phyloP scores from a whole-genome alignment of 768 basidiomycete species.

The Rhizopogon vinicolor region DNA sequence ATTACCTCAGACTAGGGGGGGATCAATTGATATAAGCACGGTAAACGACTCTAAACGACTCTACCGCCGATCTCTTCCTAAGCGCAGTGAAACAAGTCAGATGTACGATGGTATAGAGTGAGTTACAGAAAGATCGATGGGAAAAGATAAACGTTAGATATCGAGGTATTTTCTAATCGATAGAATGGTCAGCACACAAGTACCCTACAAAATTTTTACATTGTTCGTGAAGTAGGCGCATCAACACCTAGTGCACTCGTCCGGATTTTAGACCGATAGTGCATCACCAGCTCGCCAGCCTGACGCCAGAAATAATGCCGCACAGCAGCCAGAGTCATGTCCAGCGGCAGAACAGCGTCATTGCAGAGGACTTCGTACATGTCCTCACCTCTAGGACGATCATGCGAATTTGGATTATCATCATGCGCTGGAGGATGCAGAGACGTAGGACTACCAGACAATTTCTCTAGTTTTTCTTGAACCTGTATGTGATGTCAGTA shows the following conservation, averaged over 20 bases:
- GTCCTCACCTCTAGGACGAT: conserved; percentile 50
- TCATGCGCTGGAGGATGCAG: conserved; percentile 22
- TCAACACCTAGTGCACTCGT: conserved; percentile 1
- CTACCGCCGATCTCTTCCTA: too few species aligned
- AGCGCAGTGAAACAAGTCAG: too few species aligned
- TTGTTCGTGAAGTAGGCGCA: not conserved
- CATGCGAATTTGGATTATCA: conserved; percentile 30
- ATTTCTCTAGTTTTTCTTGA: conserved; percentile 74
- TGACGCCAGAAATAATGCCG: conserved; percentile 89
- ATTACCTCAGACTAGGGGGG: too few species aligned
- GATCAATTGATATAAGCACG: too few species aligned
- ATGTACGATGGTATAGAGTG: not conserved
- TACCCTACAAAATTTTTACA: not conserved
- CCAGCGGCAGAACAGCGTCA: conserved; percentile 73
- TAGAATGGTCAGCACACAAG: not conserved
- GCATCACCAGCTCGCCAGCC: conserved; percentile 64
- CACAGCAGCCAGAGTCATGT: conserved; percentile 88
- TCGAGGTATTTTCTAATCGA: too few species aligned
- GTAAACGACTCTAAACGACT: too few species aligned
- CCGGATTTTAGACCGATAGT: conserved; percentile 54
- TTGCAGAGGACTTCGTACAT: conserved; percentile 87
- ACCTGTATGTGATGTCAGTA: conserved; percentile 43
- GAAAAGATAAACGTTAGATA: not conserved
- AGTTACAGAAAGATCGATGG: too few species aligned
- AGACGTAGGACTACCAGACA: conserved; percentile 32